Conservation (phyloP, 2,329 filamentous ascomycete species). For the Aureobasidium vineae region DNA sequence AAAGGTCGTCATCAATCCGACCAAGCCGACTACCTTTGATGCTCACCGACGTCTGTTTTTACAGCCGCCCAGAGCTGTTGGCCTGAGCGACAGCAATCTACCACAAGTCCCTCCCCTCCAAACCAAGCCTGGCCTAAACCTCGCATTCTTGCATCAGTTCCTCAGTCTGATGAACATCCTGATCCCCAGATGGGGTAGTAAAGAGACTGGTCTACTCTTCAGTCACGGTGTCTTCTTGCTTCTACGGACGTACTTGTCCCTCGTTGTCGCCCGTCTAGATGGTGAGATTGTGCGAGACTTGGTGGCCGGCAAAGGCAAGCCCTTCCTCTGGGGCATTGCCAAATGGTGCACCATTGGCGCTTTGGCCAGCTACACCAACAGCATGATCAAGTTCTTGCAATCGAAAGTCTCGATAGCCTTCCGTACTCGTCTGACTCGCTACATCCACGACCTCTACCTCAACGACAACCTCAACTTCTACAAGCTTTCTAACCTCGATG, state of each 20-base stretch:
- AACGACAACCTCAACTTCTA: constrained; percentile 96
- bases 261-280: constrained; percentile 88
- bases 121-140: constrained; percentile 89
- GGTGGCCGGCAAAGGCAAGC: constrained; percentile 88
- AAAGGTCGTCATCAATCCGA: constrained; percentile 87
- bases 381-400: constrained; percentile 98
- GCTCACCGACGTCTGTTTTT: constrained; percentile 91
- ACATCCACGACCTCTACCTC: constrained; percentile 95
- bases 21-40: constrained; percentile 92
- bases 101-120: constrained; percentile 76
- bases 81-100: constrained; percentile 63
- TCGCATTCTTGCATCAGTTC: constrained; percentile 96
- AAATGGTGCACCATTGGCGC: constrained; percentile 97
- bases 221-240: constrained; percentile 89
- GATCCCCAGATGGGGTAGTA: constrained; percentile 93
- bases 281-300: constrained; percentile 95
- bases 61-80: constrained; percentile 80
- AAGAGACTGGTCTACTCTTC: constrained; percentile 85
- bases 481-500: constrained; percentile 88
- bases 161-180: constrained; percentile 95
- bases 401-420: constrained; percentile 98
- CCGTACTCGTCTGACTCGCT: constrained; percentile 87
- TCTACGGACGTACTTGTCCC: constrained; percentile 87
- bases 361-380: constrained; percentile 94
- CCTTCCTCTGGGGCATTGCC: constrained; percentile 81